Base-by-base conservation (phyloP, 495 filamentous ascomycete species). In the Aspergillus biplanus region DNA sequence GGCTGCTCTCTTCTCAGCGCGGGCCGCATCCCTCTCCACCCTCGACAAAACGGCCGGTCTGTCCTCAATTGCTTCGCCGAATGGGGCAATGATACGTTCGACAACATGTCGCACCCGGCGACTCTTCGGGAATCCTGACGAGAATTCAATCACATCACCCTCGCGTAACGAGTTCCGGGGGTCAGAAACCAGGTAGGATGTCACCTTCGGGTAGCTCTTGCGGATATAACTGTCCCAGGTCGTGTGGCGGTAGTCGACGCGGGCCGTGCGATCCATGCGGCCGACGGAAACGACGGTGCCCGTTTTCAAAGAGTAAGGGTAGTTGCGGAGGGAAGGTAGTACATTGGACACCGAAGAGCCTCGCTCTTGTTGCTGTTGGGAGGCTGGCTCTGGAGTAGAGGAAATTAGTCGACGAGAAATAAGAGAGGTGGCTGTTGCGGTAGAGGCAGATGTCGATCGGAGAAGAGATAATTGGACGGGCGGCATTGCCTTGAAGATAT, bases 71-170 rank as follows among this genome's bases (percentile, higher is more conserved):
- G 84, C 82, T 9, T 76, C 68, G 7, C 87, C 90, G 62, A 89
- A 91, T 33, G 87, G 91, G 47, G 90, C 86, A 63, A 96, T 80
- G 67, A 96, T 93, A 57, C 83, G 73, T 72, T 90, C 88, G 31
- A 95, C 88, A 34, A 94, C 89, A 73, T 93, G 90, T 33, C 83
- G 87, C 64, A 93, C 91, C 57, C 74, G 71, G 58, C 87, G 87
- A 63, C 83, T 84, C 61, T 83, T 82, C 15, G 87, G 85, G 69
- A 78, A 87, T 47, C 88, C 88, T 21, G 87, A 83, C 21, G 84
- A 84, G 70, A 95, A 90, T 72, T 87, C 85, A n/a, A 96, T 86
- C 13, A 94, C 85, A 74, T 96, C 92, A 69, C 92, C 92, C 52
- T 83, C 78, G 58, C 88, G 85, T 54, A 92, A 79, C 13, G 90